These are phyloP conservation scores for Pseudopithomyces chartarum DNA, from an alignment of 2,329 filamentous ascomycete genomes.

Conservation along the genomic window DNA sequence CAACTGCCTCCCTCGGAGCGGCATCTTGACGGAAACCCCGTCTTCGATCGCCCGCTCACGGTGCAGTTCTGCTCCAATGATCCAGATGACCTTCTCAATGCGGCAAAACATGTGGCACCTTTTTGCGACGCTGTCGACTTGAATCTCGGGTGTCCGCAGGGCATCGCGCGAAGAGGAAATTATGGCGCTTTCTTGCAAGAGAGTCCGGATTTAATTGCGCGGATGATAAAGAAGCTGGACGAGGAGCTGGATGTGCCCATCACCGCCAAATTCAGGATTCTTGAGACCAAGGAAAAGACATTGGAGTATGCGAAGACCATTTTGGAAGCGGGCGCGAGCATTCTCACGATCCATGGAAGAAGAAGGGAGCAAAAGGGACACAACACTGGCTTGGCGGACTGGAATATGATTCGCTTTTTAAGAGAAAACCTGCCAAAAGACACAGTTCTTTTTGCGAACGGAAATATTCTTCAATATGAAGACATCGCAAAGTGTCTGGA, in stretches of 20 bases:
- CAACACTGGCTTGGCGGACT: conserved; percentile 90
- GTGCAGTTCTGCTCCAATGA: conserved; percentile 97
- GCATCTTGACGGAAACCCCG: conserved; percentile 81
- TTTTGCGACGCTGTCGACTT: conserved; percentile 95
- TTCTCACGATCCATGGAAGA: conserved; percentile 90
- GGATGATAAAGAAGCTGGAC: conserved; percentile 84
- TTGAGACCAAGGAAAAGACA: conserved; percentile 85
- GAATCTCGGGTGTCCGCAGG: conserved; percentile 94
- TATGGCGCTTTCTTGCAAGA: conserved; percentile 97
- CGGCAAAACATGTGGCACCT: conserved; percentile 77
- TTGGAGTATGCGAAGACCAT: conserved; percentile 89
- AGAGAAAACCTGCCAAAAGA: conserved; percentile 82
- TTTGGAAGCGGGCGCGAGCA: conserved; percentile 84
- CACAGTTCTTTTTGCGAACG: conserved; percentile 95
- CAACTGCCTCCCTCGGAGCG: conserved; percentile 32
- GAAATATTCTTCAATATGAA: conserved; percentile 81
- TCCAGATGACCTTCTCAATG: conserved; percentile 75
- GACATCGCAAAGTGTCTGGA: conserved; percentile 80
- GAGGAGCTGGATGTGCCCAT: conserved; percentile 79
- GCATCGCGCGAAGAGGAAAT: conserved; percentile 86
- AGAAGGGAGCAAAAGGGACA: conserved; percentile 93
- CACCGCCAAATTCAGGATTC: conserved; percentile 91
- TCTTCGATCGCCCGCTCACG: conserved; percentile 84
- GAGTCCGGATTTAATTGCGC: conserved; percentile 80
- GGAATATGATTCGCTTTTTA: conserved; percentile 81